These are phyloP conservation scores for Geotrichum aggregatum DNA, from an alignment of 1,139 yeast genomes.

Conservation along the genomic window DNA sequence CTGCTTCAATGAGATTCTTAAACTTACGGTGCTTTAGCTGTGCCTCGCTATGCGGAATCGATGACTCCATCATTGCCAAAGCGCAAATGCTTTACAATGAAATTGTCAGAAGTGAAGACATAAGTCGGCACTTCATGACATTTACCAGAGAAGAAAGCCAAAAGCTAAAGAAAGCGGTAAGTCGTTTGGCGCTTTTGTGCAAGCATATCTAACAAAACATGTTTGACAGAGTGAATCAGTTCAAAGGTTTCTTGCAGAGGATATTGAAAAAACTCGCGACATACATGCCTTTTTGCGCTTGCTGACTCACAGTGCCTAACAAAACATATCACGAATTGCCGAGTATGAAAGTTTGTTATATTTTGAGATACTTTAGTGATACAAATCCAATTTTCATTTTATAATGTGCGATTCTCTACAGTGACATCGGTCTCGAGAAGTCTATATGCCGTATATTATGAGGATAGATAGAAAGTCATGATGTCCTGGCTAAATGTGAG, in stretches of 20 bases:
- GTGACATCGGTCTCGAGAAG: too few relatives aligned
- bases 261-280: conserved; percentile 11
- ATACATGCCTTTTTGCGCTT: conserved; percentile 1
- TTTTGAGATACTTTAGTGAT: too few relatives aligned
- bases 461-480: too few relatives aligned
- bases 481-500: too few relatives aligned
- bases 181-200: background rate
- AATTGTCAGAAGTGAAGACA: conserved; percentile 26
- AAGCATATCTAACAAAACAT: background rate
- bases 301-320: background rate
- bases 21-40: conserved; percentile 22
- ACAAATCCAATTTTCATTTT: too few relatives aligned
- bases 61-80: conserved; percentile 22
- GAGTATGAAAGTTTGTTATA: too few relatives aligned
- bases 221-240: conserved; percentile 14
- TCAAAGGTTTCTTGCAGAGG: conserved; percentile 21
- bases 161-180: conserved; percentile 24
- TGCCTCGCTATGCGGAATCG: conserved; percentile 29
- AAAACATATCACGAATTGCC: too few relatives aligned
- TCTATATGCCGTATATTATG: too few relatives aligned
- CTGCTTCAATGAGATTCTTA: background rate
- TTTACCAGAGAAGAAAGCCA: conserved; percentile 23
- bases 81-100: conserved; percentile 26
- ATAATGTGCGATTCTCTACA: too few relatives aligned
- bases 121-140: conserved; percentile 22